A percentile compares a stretch with the other conserved stretches of the same genome.
These are phyloP conservation scores for Erysimum cheiri DNA, from an alignment of 441 rosid species.

Conservation along the genomic window DNA sequence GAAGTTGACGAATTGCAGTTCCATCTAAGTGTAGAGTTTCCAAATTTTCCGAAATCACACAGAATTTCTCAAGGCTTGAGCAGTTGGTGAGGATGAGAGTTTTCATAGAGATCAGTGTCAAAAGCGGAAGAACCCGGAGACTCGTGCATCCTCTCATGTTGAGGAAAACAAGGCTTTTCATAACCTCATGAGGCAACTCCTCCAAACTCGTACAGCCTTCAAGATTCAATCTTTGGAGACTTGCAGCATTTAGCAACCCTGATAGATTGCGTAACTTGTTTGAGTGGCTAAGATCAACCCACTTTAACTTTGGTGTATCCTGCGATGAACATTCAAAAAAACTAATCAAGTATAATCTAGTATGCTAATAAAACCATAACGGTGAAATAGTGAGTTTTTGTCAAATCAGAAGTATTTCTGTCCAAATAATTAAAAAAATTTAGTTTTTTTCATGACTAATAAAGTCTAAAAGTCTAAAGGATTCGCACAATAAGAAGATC, in stretches of 20 bases:
- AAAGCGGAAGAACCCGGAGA: constrained; percentile 5
- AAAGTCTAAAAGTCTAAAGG: not conserved
- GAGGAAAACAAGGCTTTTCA: constrained; percentile 22
- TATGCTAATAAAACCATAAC: not conserved
- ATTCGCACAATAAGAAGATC: not conserved
- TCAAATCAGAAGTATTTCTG: not conserved
- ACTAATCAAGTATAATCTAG: not conserved
- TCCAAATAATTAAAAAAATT: not conserved
- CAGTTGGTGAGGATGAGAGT: constrained; percentile 40
- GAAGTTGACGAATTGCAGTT: not conserved
- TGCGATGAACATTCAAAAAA: not conserved
- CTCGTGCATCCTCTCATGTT: constrained; percentile 43
- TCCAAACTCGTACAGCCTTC: constrained; percentile 36
- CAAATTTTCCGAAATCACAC: not conserved
- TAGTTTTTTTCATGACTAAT: not conserved
- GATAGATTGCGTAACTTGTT: constrained; percentile 23
- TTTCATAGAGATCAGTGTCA: constrained; percentile 23
- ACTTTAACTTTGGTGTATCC: constrained; percentile 36
- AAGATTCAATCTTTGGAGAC: constrained; percentile 37
- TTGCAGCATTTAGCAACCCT: constrained; percentile 24
- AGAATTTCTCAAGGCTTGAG: not conserved
- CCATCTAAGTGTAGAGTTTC: constrained; percentile 33
- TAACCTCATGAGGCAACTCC: not conserved
- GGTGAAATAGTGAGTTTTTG: not conserved
- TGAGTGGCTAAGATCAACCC: constrained; percentile 40